Evolutionary conservation across 208 protist genomes (phyloP).

Genomic region (Leptomonas pyrrhocoris): DNA sequence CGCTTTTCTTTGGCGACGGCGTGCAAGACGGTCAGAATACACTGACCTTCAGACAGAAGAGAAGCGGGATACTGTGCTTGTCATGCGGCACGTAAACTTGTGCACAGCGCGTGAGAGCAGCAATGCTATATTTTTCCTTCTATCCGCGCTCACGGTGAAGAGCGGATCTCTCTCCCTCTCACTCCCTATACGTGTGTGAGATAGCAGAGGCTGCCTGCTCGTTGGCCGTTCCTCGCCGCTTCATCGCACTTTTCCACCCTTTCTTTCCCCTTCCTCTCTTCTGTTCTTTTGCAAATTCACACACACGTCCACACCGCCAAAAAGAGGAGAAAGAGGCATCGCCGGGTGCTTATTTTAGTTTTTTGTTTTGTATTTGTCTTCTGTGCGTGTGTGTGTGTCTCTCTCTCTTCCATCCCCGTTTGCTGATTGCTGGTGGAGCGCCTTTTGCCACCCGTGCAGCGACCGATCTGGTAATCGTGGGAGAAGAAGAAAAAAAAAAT

Average conservation of each 20-base stretch:
- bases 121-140: too few relatives aligned
- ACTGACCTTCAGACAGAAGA: too few relatives aligned
- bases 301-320: background rate
- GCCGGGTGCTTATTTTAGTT: slow-evolving; percentile 15
- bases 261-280: background rate
- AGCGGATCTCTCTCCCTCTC: too few relatives aligned
- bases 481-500: background rate
- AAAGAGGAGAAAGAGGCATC: slow-evolving; percentile 21
- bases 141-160: too few relatives aligned
- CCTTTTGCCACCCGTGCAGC: slow-evolving; percentile 16
- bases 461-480: background rate
- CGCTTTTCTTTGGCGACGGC: too few relatives aligned
- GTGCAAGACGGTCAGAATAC: too few relatives aligned
- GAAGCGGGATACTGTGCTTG: too few relatives aligned
- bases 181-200: too few relatives aligned
- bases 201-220: too few relatives aligned
- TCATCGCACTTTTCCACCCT: background rate
- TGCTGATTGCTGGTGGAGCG: background rate
- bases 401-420: slow-evolving; percentile 10
- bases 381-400: slow-evolving; percentile 3
- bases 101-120: too few relatives aligned
- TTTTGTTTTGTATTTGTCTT: slow-evolving; percentile 16
- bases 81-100: too few relatives aligned
- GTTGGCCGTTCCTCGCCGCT: background rate
- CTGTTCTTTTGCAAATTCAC: background rate